Conservation (phyloP, 805 yeast genomes). For the Wickerhamiella allomyrinae region DNA sequence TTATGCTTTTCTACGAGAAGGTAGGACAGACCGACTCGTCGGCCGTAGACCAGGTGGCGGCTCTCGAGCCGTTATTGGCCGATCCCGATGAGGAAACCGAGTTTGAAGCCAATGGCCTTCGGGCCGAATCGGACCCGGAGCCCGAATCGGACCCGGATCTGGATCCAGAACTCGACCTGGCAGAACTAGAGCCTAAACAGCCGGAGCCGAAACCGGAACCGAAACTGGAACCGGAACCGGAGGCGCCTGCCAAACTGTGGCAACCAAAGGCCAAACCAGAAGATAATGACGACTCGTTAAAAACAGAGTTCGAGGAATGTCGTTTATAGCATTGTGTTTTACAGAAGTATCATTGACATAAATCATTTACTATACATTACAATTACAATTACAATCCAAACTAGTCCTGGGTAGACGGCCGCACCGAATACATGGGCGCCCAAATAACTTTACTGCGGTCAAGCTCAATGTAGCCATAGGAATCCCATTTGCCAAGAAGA, state of each 20-base stretch:
- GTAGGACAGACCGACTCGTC: neutral
- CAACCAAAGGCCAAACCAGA: neutral
- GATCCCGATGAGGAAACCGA: neutral
- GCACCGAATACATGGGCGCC: neutral
- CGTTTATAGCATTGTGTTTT: neutral
- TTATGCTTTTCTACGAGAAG: slow-evolving; percentile 77
- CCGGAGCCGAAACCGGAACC: too few relatives aligned
- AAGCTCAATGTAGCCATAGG: neutral
- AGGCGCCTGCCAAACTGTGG: too few relatives aligned
- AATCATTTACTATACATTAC: too few relatives aligned
- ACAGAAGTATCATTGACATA: too few relatives aligned
- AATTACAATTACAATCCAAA: too few relatives aligned
- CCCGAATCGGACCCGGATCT: neutral
- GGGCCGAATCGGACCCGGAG: neutral
- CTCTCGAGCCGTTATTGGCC: neutral
- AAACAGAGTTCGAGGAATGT: neutral
- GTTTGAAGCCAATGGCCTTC: neutral
- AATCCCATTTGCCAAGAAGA: neutral
- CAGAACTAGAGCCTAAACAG: too few relatives aligned
- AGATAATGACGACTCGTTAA: too few relatives aligned
- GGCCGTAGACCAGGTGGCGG: neutral
- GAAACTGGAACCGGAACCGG: too few relatives aligned
- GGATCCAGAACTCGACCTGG: too few relatives aligned
- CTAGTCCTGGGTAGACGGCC: too few relatives aligned
- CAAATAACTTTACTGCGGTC: neutral